Evolutionary conservation across 2,329 filamentous ascomycete genomes (phyloP), one percentile per base, ranked within the genome.

Genomic region (Madurella fahalii): DNA sequence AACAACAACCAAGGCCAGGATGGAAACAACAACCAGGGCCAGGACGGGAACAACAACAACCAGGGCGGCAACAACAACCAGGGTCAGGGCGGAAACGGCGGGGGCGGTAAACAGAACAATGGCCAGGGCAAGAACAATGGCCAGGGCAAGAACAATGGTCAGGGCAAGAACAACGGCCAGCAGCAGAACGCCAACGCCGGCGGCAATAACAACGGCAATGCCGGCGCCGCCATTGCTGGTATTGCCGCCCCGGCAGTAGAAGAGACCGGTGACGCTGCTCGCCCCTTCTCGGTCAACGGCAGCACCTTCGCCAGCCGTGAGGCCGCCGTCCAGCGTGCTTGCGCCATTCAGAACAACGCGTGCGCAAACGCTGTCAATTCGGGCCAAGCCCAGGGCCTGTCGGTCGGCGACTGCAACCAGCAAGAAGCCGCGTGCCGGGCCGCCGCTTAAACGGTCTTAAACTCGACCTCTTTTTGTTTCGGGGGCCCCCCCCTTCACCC

Each of bases 261-360:
- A 39, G 62, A 80, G 62, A 74, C 75, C 5, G 77, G 78, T 42
- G 69, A 80, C 63, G 56, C 68, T 18, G 64, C 67, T 53, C 76
- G 82, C 32, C 80, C 81, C 52, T 85, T 85, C 68, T 61, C 67
- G 18, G 79, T 84, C 55, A 78, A 80, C 61, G 79, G 78, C 47
- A 72, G 74, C 71, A 83, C 74, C 39, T 86, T 87, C 65, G 77
- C 78, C 40, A 79, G 79, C 65, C 66, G 79, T 60, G 70, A 66
- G 2, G 79, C 77, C 9, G 84, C 84, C 17, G 69, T 79, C 40
- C 77, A 84, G 68, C 75, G 84, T 45, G 78, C 81, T 37, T 87
- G 84, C 65, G 77, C 83, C 57, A 77, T 84, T 55, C 82, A 86
- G 71, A 79, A 83, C 71, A 86, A 85, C 63, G 69, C 67, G 3